These are phyloP conservation scores for Arabidopsis lyrata DNA, from an alignment of 441 rosid species.

Conservation along the genomic window DNA sequence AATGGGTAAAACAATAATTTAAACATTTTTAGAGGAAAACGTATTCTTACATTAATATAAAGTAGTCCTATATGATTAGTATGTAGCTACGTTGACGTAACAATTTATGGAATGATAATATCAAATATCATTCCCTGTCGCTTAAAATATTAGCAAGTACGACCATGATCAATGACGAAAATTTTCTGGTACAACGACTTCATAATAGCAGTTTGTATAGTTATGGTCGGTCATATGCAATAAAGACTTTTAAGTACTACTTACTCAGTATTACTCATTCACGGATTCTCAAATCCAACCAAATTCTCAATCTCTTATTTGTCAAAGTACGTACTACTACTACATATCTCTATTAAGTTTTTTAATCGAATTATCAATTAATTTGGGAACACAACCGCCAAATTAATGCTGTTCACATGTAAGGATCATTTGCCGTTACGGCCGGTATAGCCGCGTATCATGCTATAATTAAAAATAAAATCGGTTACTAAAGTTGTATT, in stretches of 20 bases:
- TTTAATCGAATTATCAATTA: conserved; percentile 13
- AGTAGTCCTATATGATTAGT: neutral
- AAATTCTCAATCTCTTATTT: conserved; percentile 36
- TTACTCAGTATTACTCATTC: conserved; percentile 36
- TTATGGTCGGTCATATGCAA: conserved; percentile 47
- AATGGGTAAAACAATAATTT: neutral
- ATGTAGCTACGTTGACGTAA: conserved; percentile 20
- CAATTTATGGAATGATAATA: neutral
- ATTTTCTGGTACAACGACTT: conserved; percentile 41
- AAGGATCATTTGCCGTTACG: conserved; percentile 71
- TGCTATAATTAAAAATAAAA: conserved; percentile 17
- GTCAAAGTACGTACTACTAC: conserved; percentile 8
- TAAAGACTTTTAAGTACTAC: conserved; percentile 39
- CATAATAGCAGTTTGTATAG: conserved; percentile 33
- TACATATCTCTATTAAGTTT: neutral
- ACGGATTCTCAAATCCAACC: conserved; percentile 41
- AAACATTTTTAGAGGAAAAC: neutral
- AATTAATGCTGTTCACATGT: conserved; percentile 61
- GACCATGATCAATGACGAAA: conserved; percentile 27
- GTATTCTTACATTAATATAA: no score
- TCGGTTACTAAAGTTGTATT: conserved; percentile 33
- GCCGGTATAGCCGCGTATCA: conserved; percentile 64
- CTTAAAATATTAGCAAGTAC: conserved; percentile 16
- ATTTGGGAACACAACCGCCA: conserved; percentile 41
- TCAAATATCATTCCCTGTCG: conserved; percentile 30